Percentiles rank a stretch among this genome's conserved stretches.
These are phyloP conservation scores for Solanum hybrid DNA, from an alignment of 305 asterid genomes.

Conservation along the genomic window DNA sequence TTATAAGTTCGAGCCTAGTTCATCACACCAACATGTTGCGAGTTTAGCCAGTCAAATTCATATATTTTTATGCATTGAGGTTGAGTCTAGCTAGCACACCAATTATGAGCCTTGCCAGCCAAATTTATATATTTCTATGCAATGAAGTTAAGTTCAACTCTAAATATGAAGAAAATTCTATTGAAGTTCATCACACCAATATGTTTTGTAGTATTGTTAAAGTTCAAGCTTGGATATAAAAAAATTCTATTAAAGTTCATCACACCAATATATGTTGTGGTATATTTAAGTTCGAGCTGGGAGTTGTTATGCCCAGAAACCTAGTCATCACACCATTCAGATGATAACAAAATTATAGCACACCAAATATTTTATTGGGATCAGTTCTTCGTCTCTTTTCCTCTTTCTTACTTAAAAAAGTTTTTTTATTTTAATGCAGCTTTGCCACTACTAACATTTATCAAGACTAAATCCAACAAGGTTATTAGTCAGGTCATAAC, in stretches of 20 bases:
- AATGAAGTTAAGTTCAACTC: no score
- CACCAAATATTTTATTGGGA: neutral
- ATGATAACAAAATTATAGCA: neutral
- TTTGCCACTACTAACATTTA: slow-evolving; percentile 20
- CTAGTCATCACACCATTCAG: neutral
- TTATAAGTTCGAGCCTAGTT: no score
- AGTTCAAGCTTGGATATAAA: no score
- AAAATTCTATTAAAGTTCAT: no score
- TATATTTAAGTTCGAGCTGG: neutral
- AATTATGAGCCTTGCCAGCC: neutral
- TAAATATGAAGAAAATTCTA: neutral
- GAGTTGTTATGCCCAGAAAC: neutral
- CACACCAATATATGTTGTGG: neutral
- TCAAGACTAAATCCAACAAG: slow-evolving; percentile 46
- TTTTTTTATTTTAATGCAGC: neutral
- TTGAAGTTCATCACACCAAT: neutral
- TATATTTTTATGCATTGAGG: neutral
- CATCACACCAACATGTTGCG: neutral
- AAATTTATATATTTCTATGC: no score
- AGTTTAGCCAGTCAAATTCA: neutral
- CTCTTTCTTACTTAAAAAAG: neutral
- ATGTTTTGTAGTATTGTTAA: no score
- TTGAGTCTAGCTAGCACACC: neutral
- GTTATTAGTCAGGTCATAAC: slow-evolving; percentile 37
- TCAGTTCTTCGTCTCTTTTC: neutral